Base-by-base conservation (phyloP, 2,329 filamentous ascomycete species). In the Penicillium sp. region DNA sequence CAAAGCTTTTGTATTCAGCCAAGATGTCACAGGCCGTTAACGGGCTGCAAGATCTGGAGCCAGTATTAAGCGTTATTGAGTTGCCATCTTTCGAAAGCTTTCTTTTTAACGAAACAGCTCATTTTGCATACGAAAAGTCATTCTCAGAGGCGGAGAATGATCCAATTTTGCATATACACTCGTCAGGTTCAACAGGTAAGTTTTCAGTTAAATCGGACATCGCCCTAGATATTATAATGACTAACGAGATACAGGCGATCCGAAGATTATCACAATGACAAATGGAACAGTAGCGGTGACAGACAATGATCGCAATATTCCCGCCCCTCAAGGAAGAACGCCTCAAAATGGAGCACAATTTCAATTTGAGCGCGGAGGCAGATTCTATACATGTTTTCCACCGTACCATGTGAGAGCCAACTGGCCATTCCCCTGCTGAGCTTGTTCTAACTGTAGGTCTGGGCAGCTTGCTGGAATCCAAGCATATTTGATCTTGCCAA, bases 141-240 rank as follows among this genome's bases (percentile, higher is more conserved):
- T 65, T 54, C 28, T 50, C 63, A 7, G 61, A 68, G 14, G 61
- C 55, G 0, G 63, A 66, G 42, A 52, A 69, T 20, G 58, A 66
- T 6, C 53, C 56, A 3, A 52, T 58, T 2, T 54, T 66, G 11
- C 68, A 72, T 8, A 67, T 71, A 26, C 71, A 73, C 56, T 73
- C 70, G 18, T 73, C 71, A n/a, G 71, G 71, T 23, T 70, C 70
- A 2, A 73, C 71, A 14, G 71, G 71, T 69, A 57, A 40, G 60
- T 56, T 18, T n/a, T n/a, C n/a, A n/a, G n/a, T n/a, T n/a, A n/a
- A n/a, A n/a, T n/a, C n/a, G n/a, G n/a, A n/a, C 30, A 62, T 78
- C 80, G 26, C n/a, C n/a, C n/a, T n/a, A n/a, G n/a, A n/a, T n/a
- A n/a, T n/a, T n/a, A n/a, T n/a, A 28, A 28, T 0, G 38, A 48